Conservation (phyloP, 441 rosid genomes). For the Pelargonium myrrhifolium region DNA sequence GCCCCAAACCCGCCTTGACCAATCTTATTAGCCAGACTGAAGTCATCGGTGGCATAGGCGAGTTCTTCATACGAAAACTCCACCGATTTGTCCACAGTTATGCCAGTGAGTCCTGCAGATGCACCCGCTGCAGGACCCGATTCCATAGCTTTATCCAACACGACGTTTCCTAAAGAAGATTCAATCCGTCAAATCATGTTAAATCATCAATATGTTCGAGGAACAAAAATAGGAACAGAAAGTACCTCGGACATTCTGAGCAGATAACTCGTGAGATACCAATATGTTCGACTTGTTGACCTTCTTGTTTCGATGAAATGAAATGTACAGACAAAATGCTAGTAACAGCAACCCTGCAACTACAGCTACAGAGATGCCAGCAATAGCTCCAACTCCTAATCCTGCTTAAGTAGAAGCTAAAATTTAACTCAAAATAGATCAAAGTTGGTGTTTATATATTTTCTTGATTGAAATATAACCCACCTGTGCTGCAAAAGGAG, state of each 20-base stretch:
- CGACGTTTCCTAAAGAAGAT: too few relatives aligned
- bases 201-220: not conserved
- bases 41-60: constrained; percentile 57
- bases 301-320: constrained; percentile 37
- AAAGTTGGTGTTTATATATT: constrained; percentile 12
- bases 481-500: constrained; percentile 65
- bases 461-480: constrained; percentile 16
- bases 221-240: not conserved
- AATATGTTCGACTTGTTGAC: constrained; percentile 23
- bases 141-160: constrained; percentile 30
- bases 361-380: constrained; percentile 41
- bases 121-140: constrained; percentile 28
- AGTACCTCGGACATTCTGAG: constrained; percentile 34
- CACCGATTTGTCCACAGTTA: constrained; percentile 72
- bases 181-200: constrained; percentile 8
- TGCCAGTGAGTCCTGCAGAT: constrained; percentile 44
- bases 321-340: constrained; percentile 25
- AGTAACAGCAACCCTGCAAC: constrained; percentile 27
- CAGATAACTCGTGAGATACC: constrained; percentile 25
- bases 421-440: constrained; percentile 20
- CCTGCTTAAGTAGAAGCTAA: constrained; percentile 36
- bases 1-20: constrained; percentile 91
- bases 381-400: constrained; percentile 39
- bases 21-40: constrained; percentile 75
- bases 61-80: constrained; percentile 66